Conservation (phyloP, 345 rosid species). For the Lepidium didymum region DNA sequence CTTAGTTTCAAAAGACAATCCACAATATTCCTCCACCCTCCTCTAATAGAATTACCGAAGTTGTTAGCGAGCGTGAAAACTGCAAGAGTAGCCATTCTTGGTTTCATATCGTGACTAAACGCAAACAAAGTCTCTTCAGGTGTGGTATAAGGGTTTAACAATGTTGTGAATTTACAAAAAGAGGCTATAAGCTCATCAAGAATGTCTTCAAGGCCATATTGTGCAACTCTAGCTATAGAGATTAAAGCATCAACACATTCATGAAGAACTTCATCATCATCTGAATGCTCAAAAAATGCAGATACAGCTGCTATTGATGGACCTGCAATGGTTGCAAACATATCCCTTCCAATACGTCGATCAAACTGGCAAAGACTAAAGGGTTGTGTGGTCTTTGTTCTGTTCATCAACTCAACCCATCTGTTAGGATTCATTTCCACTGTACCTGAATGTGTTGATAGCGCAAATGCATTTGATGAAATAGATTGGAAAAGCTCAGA, state of each 20-base stretch:
- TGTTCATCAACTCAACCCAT: conserved; percentile 73
- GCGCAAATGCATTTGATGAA: conserved; percentile 45
- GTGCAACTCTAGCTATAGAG: conserved; percentile 76
- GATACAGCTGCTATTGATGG: conserved; percentile 79
- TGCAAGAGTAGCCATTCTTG: conserved; percentile 86
- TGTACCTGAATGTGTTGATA: conserved; percentile 43
- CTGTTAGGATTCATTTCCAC: conserved; percentile 64
- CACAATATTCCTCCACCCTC: conserved; percentile 88
- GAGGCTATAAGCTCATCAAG: conserved; percentile 85
- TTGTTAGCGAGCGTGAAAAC: conserved; percentile 77
- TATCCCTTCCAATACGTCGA: conserved; percentile 65
- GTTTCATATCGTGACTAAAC: conserved; percentile 77
- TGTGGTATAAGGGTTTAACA: conserved; percentile 82
- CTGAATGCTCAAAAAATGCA: conserved; percentile 80
- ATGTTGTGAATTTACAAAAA: conserved; percentile 73
- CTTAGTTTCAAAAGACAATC: conserved; percentile 84
- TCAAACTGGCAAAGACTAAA: conserved; percentile 52
- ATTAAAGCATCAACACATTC: conserved; percentile 88
- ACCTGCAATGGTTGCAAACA: conserved; percentile 86
- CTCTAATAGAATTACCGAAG: conserved; percentile 70
- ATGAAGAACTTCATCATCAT: conserved; percentile 81
- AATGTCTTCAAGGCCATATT: conserved; percentile 69
- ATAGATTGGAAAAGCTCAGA: conserved; percentile 80
- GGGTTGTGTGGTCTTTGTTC: conserved; percentile 43
- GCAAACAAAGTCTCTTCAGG: conserved; percentile 80